phyloP scores from a whole-genome alignment of 345 rosid species.

The Camelina sativa region DNA sequence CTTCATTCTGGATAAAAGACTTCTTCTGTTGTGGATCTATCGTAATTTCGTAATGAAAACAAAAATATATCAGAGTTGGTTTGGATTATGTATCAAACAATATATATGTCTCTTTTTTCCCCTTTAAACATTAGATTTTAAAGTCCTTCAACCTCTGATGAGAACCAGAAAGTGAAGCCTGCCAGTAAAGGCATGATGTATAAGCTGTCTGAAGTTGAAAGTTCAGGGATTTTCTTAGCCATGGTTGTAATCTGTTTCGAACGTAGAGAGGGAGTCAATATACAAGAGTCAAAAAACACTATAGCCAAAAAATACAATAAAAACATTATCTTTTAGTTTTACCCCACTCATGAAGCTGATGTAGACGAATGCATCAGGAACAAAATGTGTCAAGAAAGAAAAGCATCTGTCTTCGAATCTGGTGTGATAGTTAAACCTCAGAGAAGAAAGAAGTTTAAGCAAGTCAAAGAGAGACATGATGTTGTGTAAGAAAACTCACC shows the following conservation, averaged over 20 bases:
- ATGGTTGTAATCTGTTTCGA: conserved; percentile 51
- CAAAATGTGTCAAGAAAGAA: conserved; percentile 44
- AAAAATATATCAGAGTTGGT: background rate
- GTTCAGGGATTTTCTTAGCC: conserved; percentile 65
- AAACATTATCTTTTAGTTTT: conserved; percentile 8
- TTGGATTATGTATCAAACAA: background rate
- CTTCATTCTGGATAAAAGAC: conserved; percentile 11
- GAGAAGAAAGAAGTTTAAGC: background rate
- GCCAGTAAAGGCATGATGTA: conserved; percentile 55
- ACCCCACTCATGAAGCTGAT: conserved; percentile 56
- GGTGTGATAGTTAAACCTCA: background rate
- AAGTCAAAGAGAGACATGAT: conserved; percentile 1
- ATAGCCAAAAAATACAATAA: background rate
- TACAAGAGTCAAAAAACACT: background rate
- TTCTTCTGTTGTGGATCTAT: conserved; percentile 2
- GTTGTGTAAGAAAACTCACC: conserved; percentile 20
- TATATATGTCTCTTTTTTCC: background rate
- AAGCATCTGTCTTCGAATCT: conserved; percentile 46
- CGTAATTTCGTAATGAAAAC: too few relatives aligned
- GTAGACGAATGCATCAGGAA: conserved; percentile 51
- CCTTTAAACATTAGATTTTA: background rate
- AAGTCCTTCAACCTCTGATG: conserved; percentile 49
- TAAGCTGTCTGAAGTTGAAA: conserved; percentile 54
- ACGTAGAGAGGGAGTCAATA: background rate
- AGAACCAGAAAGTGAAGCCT: conserved; percentile 49